Evolutionary conservation across 345 rosid genomes (phyloP).

Genomic region (Zanthoxylum bungeanum): DNA sequence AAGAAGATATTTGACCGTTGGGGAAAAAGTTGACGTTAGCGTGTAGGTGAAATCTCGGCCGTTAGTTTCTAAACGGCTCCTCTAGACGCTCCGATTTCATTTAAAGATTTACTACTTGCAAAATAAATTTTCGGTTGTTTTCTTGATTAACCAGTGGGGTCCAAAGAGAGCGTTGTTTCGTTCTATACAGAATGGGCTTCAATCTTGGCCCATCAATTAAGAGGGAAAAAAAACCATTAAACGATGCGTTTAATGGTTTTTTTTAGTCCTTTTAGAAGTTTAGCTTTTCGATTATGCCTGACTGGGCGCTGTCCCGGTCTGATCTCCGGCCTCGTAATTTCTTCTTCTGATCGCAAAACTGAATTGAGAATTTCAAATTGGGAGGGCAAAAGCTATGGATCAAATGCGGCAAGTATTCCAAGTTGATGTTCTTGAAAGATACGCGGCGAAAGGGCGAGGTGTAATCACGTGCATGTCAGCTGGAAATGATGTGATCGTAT

Average conservation of each 20-base stretch:
- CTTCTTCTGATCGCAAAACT: neutral
- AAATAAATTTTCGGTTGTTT: neutral
- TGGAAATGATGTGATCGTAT: slow-evolving; percentile 86
- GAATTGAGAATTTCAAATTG: neutral
- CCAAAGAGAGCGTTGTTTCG: slow-evolving; percentile 3
- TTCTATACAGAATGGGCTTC: neutral
- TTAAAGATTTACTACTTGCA: slow-evolving; percentile 23
- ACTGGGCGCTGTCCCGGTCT: neutral
- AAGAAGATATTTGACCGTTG: slow-evolving; percentile 68
- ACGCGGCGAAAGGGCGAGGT: slow-evolving; percentile 87
- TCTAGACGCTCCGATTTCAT: slow-evolving; percentile 69
- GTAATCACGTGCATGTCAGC: slow-evolving; percentile 93
- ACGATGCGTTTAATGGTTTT: too few species aligned
- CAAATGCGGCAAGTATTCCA: slow-evolving; percentile 73
- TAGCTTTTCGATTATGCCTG: neutral
- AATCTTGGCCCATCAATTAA: neutral
- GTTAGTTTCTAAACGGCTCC: slow-evolving; percentile 41
- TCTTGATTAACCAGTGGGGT: neutral
- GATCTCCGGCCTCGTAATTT: neutral
- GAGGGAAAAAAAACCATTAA: neutral
- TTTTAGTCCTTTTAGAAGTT: too few species aligned
- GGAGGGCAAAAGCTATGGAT: slow-evolving; percentile 42
- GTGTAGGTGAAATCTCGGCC: slow-evolving; percentile 27
- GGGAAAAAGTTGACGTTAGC: slow-evolving; percentile 53
- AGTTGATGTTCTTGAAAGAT: slow-evolving; percentile 87